Evolutionary conservation across 345 rosid genomes (phyloP).

Genomic region (Noccaea bulbosa): DNA sequence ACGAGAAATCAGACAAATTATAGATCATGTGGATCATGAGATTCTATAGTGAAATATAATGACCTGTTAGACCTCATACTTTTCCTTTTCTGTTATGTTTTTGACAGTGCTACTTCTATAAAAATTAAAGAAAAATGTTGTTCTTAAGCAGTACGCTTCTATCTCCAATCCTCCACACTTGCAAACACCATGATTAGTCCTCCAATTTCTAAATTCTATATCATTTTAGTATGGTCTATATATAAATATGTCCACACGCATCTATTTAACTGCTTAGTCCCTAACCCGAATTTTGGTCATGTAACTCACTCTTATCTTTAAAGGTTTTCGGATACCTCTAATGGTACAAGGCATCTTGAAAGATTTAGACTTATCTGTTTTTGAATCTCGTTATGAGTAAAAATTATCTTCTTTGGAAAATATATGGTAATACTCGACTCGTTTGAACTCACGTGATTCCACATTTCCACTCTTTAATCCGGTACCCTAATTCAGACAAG

Average conservation of each 20-base stretch:
- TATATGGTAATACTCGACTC: too few species aligned
- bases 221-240: slow-evolving; percentile 31
- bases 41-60: slow-evolving; percentile 20
- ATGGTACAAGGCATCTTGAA: too few species aligned
- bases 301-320: too few species aligned
- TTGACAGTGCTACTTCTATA: slow-evolving; percentile 5
- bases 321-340: too few species aligned
- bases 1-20: slow-evolving; percentile 13
- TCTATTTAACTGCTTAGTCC: too few species aligned
- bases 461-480: too few species aligned
- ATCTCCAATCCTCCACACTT: slow-evolving; percentile 40
- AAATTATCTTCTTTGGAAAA: too few species aligned
- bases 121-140: slow-evolving; percentile 16
- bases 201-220: slow-evolving; percentile 32
- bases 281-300: too few species aligned
- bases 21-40: slow-evolving; percentile 21
- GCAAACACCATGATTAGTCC: slow-evolving; percentile 41
- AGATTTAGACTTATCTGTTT: too few species aligned
- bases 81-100: slow-evolving; percentile 1
- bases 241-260: not conserved
- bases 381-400: too few species aligned
- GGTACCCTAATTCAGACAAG: too few species aligned
- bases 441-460: too few species aligned
- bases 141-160: slow-evolving; percentile 44
- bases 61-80: slow-evolving; percentile 31